These are phyloP conservation scores for Xylariales sp. DNA, from an alignment of 2,329 filamentous ascomycete species.

Conservation along the genomic window DNA sequence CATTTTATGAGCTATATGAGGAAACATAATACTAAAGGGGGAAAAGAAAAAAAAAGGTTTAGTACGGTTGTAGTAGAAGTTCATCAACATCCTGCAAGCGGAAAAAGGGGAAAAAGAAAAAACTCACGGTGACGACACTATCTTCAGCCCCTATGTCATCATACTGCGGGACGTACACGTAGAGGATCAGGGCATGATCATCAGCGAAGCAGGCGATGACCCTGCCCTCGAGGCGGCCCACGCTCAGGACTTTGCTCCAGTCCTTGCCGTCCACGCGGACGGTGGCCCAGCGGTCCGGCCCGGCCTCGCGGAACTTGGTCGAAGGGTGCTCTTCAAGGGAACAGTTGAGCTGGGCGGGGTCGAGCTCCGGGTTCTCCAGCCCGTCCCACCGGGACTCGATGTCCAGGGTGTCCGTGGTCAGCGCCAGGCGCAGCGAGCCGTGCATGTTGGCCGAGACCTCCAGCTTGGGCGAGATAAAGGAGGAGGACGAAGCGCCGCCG, in stretches of 20 bases:
- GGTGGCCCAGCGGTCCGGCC: slow-evolving; percentile 80
- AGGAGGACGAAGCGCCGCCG: slow-evolving; percentile 21
- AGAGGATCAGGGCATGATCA: slow-evolving; percentile 75
- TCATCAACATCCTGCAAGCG: not conserved
- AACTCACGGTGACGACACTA: slow-evolving; percentile 69
- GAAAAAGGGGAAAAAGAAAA: not conserved
- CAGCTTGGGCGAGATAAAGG: slow-evolving; percentile 55
- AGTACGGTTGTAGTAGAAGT: not conserved
- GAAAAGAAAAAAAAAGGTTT: slow-evolving; percentile 9
- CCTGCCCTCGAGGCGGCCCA: slow-evolving; percentile 80
- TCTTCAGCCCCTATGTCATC: slow-evolving; percentile 64
- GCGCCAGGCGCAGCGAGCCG: slow-evolving; percentile 73
- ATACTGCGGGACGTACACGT: slow-evolving; percentile 72
- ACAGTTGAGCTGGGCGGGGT: slow-evolving; percentile 69
- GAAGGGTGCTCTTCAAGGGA: slow-evolving; percentile 77
- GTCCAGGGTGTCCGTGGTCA: slow-evolving; percentile 77
- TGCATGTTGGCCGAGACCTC: slow-evolving; percentile 94
- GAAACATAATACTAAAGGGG: slow-evolving; percentile 23
- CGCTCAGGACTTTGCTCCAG: slow-evolving; percentile 91
- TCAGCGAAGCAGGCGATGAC: slow-evolving; percentile 90
- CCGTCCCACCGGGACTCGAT: slow-evolving; percentile 84
- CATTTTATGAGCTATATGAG: slow-evolving; percentile 20
- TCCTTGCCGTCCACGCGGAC: slow-evolving; percentile 91
- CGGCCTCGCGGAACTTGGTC: slow-evolving; percentile 70
- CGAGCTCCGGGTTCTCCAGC: slow-evolving; percentile 81